These are phyloP conservation scores for Debaryomyces udenii DNA, from an alignment of 1,139 yeast species.

Conservation along the genomic window DNA sequence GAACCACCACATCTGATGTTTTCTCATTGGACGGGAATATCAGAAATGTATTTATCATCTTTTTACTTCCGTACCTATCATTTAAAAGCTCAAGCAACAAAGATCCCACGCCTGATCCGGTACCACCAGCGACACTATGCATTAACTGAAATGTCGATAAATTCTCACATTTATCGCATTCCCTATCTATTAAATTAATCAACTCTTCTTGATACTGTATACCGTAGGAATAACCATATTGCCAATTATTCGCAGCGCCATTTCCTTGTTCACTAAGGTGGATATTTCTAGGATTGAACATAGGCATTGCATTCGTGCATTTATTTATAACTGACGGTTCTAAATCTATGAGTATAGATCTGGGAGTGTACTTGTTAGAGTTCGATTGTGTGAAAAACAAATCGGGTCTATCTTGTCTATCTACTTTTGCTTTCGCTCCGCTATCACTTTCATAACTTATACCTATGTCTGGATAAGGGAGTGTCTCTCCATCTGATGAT, in stretches of 20 bases:
- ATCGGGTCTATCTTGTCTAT: conserved; percentile 74
- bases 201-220: conserved; percentile 68
- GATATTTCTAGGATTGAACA: conserved; percentile 84
- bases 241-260: conserved; percentile 98
- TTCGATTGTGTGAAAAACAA: conserved; percentile 82
- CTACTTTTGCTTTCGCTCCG: conserved; percentile 18
- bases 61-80: conserved; percentile 80
- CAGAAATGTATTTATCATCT: conserved; percentile 80
- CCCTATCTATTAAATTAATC: conserved; percentile 83
- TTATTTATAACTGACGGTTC: conserved; percentile 89
- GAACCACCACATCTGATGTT: conserved; percentile 93
- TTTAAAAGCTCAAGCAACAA: conserved; percentile 72
- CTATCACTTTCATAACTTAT: conserved; percentile 22
- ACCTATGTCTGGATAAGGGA: conserved; percentile 26
- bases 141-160: conserved; percentile 86
- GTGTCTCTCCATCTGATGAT: conserved; percentile 65
- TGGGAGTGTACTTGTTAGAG: conserved; percentile 76
- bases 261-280: conserved; percentile 79
- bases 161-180: conserved; percentile 88
- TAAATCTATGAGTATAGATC: conserved; percentile 81
- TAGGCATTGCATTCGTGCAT: conserved; percentile 57
- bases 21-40: conserved; percentile 79
- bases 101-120: conserved; percentile 96
- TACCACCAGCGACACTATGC: conserved; percentile 98
- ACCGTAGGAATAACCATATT: conserved; percentile 84